Conservation (phyloP, 768 basidiomycete species). For the Neoboletus subvelutipes region DNA sequence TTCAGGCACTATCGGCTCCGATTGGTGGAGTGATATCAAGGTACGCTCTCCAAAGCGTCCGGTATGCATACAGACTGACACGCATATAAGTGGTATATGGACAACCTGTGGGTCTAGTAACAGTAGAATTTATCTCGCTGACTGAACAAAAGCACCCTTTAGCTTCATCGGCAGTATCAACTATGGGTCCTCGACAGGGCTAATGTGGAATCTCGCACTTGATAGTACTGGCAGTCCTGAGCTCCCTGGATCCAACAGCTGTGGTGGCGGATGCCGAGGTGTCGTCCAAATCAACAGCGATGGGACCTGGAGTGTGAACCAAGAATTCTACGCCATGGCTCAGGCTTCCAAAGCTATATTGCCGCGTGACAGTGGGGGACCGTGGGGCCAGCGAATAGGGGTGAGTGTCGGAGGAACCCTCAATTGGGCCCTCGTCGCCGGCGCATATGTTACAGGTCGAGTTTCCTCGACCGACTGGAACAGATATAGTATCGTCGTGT, state of each 20-base stretch:
- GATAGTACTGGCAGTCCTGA: conserved; percentile 63
- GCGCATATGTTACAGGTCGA: conserved; percentile 63
- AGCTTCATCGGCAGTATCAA: conserved; percentile 41
- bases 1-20: conserved; percentile 58
- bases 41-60: conserved; percentile 30
- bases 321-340: conserved; percentile 77
- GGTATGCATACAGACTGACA: conserved; percentile 8
- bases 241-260: conserved; percentile 63
- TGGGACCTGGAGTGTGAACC: conserved; percentile 63
- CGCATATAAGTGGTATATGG: conserved; percentile 59
- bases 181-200: conserved; percentile 40
- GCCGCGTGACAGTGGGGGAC: conserved; percentile 65
- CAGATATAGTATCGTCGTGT: conserved; percentile 68
- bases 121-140: conserved; percentile 22
- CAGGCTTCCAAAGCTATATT: conserved; percentile 73
- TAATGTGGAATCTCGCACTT: conserved; percentile 79
- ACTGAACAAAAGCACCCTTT: conserved; percentile 10
- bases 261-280: conserved; percentile 63
- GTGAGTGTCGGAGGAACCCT: conserved; percentile 57
- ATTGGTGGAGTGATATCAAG: conserved; percentile 84
- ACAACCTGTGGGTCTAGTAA: conserved; percentile 49
- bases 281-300: conserved; percentile 66
- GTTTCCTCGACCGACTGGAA: conserved; percentile 53
- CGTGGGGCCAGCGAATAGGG: conserved; percentile 67
- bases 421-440: conserved; percentile 59